phyloP scores from a whole-genome alignment of 192 early-diverging fungal species.

The Rhizophagus sp. region DNA sequence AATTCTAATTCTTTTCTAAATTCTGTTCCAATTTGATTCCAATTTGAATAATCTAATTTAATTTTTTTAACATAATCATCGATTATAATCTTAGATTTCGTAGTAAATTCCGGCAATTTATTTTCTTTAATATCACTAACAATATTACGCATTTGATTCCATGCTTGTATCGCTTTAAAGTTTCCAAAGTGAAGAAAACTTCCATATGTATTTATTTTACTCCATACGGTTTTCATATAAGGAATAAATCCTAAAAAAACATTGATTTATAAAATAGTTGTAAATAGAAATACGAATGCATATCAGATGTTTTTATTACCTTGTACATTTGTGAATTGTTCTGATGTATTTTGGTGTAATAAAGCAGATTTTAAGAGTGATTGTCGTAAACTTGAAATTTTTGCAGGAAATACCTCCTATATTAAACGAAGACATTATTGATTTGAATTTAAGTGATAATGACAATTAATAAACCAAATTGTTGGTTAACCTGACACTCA shows the following conservation, averaged over 20 bases:
- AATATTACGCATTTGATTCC: not conserved
- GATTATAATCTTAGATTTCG: not conserved
- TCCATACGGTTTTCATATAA: not conserved
- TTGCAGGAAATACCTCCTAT: not conserved
- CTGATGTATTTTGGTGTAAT: not conserved
- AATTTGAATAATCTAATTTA: not conserved
- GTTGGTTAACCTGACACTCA: not conserved
- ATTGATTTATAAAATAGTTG: no score
- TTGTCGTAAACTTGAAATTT: not conserved
- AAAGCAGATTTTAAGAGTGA: not conserved
- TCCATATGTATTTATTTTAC: not conserved
- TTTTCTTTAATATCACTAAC: not conserved
- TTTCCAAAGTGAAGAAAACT: slow-evolving; percentile 9
- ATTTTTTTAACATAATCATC: not conserved
- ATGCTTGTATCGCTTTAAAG: slow-evolving; percentile 4
- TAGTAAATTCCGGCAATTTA: not conserved
- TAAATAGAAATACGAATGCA: no score
- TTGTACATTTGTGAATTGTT: not conserved
- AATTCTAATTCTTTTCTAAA: not conserved
- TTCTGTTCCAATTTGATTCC: not conserved
- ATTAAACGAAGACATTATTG: not conserved
- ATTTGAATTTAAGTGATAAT: not conserved
- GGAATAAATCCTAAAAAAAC: not conserved
- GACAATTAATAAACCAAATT: not conserved
- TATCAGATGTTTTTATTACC: not conserved